Conservation (phyloP, 371 early-diverging fungal genomes). For the Mucor racemosus region DNA sequence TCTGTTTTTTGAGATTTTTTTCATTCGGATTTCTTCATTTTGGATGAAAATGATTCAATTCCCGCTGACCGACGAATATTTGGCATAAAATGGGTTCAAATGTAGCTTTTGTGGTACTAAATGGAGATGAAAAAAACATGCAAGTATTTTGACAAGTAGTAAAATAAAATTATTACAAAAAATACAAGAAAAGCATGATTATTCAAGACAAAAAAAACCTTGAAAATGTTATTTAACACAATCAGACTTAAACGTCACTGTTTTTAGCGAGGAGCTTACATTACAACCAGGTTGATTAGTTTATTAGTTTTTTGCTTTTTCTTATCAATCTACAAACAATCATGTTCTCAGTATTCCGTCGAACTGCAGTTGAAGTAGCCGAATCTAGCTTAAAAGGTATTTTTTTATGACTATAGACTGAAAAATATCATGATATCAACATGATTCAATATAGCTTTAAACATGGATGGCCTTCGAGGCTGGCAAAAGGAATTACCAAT, state of each 20-base stretch:
- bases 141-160: too few relatives aligned
- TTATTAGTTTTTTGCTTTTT: not conserved
- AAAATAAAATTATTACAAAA: too few relatives aligned
- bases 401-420: too few relatives aligned
- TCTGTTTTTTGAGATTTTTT: too few relatives aligned
- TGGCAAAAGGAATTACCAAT: constrained; percentile 77
- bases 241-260: constrained; percentile 4
- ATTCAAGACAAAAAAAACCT: too few relatives aligned
- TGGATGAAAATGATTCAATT: too few relatives aligned
- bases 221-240: not conserved
- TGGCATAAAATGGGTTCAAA: too few relatives aligned
- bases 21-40: too few relatives aligned
- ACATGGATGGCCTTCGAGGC: constrained; percentile 50
- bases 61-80: too few relatives aligned
- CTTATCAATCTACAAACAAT: not conserved
- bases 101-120: too few relatives aligned
- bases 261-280: constrained; percentile 5
- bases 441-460: constrained; percentile 30
- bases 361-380: constrained; percentile 55
- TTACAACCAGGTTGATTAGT: not conserved
- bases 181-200: too few relatives aligned
- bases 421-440: not conserved
- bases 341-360: constrained; percentile 59
- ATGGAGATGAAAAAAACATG: too few relatives aligned
- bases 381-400: constrained; percentile 60